These are phyloP conservation scores for Herpetomonas tarakana DNA, from an alignment of 208 protist species.

Conservation along the genomic window DNA sequence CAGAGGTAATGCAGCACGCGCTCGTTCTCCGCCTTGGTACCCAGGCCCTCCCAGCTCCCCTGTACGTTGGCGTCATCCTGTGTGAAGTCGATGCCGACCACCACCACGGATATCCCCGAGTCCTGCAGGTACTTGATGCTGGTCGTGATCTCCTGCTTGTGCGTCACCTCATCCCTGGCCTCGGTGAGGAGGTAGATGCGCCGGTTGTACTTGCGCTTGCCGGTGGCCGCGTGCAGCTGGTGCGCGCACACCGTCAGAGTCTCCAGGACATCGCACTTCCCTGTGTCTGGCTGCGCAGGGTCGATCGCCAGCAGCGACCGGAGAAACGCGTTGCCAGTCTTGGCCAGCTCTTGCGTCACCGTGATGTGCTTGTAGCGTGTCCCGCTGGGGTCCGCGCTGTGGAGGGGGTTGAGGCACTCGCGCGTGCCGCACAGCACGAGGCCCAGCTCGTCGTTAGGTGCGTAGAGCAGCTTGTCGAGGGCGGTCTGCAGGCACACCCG, in stretches of 20 bases:
- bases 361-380: slow-evolving; percentile 29
- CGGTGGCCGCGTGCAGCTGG: slow-evolving; percentile 51
- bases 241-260: slow-evolving; percentile 74
- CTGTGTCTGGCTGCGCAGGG: slow-evolving; percentile 5
- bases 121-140: slow-evolving; percentile 39
- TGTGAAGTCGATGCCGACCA: slow-evolving; percentile 72
- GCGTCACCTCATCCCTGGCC: slow-evolving; percentile 50
- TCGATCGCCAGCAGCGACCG: slow-evolving; percentile 14
- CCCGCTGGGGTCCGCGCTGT: slow-evolving; percentile 6
- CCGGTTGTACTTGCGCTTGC: slow-evolving; percentile 51
- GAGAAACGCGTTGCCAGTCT: slow-evolving; percentile 6
- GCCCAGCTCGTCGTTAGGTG: slow-evolving; percentile 60
- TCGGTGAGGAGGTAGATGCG: slow-evolving; percentile 89
- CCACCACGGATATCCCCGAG: slow-evolving; percentile 62
- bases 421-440: slow-evolving; percentile 60
- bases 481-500: slow-evolving; percentile 29
- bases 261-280: slow-evolving; percentile 74
- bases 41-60: slow-evolving; percentile 13
- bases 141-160: slow-evolving; percentile 53
- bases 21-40: slow-evolving; percentile 61
- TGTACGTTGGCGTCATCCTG: slow-evolving; percentile 15
- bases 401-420: slow-evolving; percentile 31
- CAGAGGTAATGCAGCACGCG: slow-evolving; percentile 54
- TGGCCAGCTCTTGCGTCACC: slow-evolving; percentile 15
- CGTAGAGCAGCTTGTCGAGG: slow-evolving; percentile 44